Evolutionary conservation across 257 asterid genomes (phyloP).

Genomic region (Scutellaria barbata): DNA sequence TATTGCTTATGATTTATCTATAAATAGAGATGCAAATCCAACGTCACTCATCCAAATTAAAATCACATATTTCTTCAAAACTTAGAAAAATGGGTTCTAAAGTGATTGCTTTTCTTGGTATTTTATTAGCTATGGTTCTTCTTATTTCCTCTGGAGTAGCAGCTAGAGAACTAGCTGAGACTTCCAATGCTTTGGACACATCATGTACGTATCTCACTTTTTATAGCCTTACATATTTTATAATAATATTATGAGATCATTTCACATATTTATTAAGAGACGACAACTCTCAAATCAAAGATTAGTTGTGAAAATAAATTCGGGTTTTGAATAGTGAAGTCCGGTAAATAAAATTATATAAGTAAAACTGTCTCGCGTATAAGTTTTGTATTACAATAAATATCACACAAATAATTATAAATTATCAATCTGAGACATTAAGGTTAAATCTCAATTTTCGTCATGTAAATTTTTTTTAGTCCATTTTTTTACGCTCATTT

Average conservation of each 20-base stretch:
- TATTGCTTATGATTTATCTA: conserved; percentile 26
- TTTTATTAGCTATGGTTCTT: conserved; percentile 25
- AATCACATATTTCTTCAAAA: too few relatives aligned
- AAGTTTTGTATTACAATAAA: too few relatives aligned
- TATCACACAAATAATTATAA: too few relatives aligned
- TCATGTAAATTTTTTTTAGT: too few relatives aligned
- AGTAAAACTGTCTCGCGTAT: too few relatives aligned
- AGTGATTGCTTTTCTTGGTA: conserved; percentile 14
- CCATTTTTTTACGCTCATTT: too few relatives aligned
- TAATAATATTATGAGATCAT: background rate
- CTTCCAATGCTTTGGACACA: conserved; percentile 13
- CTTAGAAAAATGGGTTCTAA: conserved; percentile 36
- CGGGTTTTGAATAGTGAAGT: too few relatives aligned
- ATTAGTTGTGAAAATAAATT: too few relatives aligned
- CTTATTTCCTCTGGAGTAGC: conserved; percentile 31
- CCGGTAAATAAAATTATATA: too few relatives aligned
- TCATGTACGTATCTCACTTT: background rate
- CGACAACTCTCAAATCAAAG: background rate
- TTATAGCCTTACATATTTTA: background rate
- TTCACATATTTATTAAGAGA: background rate
- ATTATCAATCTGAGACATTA: too few relatives aligned
- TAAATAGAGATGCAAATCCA: conserved; percentile 24
- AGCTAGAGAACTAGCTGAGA: conserved; percentile 22
- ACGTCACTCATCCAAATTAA: conserved; percentile 24
- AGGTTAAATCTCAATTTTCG: too few relatives aligned